phyloP scores from a whole-genome alignment of 75 land plant species.

The Isoetes taiwanensis region DNA sequence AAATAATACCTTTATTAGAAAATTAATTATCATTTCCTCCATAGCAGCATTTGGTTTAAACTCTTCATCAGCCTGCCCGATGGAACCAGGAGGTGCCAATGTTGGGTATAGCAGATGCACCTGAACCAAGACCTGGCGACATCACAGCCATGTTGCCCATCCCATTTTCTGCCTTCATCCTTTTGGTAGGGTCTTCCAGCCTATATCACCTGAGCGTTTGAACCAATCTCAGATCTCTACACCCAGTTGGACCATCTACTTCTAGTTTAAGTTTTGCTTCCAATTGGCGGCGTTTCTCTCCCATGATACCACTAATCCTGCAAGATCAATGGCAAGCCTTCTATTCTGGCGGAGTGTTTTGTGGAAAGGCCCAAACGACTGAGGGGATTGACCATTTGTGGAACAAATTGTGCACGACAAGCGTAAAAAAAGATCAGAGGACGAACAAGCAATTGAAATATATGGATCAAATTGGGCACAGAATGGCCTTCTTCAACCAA shows the following conservation, averaged over 20 bases:
- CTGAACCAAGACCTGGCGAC: conserved; percentile 58
- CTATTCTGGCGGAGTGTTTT: conserved; percentile 86
- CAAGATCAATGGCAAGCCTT: conserved; percentile 97
- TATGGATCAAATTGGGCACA: conserved; percentile 89
- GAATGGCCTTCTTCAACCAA: conserved; percentile 98
- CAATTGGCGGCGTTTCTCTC: conserved; percentile 85
- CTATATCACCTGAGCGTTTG: conserved; percentile 48
- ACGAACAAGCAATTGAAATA: conserved; percentile 93
- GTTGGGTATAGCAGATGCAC: conserved; percentile 61
- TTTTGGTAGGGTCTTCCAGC: conserved; percentile 76
- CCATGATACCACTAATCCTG: conserved; percentile 97
- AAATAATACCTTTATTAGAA: conserved; percentile 73
- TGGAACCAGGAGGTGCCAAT: conserved; percentile 88
- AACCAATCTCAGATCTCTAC: conserved; percentile 13
- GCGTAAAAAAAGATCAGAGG: conserved; percentile 90
- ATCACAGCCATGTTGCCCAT: conserved; percentile 65
- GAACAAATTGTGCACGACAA: conserved; percentile 97
- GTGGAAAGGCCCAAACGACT: conserved; percentile 91
- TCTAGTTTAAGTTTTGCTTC: conserved; percentile 60
- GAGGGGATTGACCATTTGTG: conserved; percentile 98
- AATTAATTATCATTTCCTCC: conserved; percentile 99
- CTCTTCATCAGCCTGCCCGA: conserved; percentile 87
- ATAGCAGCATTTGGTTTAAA: conserved; percentile 99
- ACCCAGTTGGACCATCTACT: conserved; percentile 32
- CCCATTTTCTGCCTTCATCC: conserved; percentile 79